Conservation (phyloP, 345 rosid species). For the Salix purpurea region DNA sequence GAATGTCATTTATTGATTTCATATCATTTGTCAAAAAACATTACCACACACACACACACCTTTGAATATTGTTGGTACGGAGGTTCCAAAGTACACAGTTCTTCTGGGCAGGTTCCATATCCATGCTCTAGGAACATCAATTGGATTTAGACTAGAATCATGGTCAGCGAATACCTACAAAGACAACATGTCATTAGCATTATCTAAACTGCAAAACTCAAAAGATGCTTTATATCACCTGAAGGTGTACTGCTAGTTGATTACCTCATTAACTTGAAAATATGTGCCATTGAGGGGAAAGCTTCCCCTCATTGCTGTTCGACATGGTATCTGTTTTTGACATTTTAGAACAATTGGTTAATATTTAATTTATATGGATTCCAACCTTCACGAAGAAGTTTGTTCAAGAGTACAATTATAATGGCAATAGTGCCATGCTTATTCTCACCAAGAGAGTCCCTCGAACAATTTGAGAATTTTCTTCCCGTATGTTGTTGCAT, state of each 20-base stretch:
- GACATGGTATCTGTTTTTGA: constrained; percentile 52
- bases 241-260: background rate
- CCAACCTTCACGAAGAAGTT: background rate
- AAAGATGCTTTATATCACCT: background rate
- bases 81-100: constrained; percentile 29
- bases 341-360: background rate
- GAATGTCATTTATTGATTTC: background rate
- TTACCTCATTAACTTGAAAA: constrained; percentile 72
- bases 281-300: constrained; percentile 84
- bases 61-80: constrained; percentile 26
- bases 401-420: background rate
- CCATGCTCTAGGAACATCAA: constrained; percentile 23
- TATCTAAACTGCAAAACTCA: background rate
- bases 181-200: background rate
- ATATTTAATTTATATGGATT: background rate
- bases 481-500: constrained; percentile 69
- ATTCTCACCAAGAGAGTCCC: constrained; percentile 81
- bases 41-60: constrained; percentile 1
- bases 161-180: constrained; percentile 35
- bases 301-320: constrained; percentile 46
- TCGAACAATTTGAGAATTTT: constrained; percentile 64
- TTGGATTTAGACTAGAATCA: constrained; percentile 26
- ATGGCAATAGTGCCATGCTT: background rate
- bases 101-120: constrained; percentile 23
- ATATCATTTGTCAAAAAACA: background rate